Evolutionary conservation across 129 eudicot species (phyloP), one percentile per base, ranked within the genome.

Genomic region (Flaveria bidentis): DNA sequence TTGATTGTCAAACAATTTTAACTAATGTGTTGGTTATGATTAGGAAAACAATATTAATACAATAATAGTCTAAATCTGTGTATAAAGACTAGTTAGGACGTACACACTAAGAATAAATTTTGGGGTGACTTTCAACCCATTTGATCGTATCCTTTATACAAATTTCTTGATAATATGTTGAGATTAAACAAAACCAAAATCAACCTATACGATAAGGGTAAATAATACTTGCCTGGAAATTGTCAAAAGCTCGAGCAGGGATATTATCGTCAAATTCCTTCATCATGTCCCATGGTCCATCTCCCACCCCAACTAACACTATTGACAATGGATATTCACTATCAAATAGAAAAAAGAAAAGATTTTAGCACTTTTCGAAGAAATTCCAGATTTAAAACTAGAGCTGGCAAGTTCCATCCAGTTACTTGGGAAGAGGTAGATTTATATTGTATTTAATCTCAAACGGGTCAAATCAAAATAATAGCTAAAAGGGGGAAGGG

Each of bases 241-340:
- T 93, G 82, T 93, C 98, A 70, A 93, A 93, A 36, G 92, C 96
- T 74, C 97, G 96, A 78, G 96, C 83, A 73, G 98, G 98, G 44
- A 93, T 93, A 72, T 93, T 93, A 73, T 93, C 98, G 44, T 93
- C 98, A 72, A 93, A 93, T 74, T 93, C 97, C 77, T 80, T 91
- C 98, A 93, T 93, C 91, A 85, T 93, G 82, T 93, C 98, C 98
- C 98, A 93, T n/a, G 98, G 96, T 72, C 98, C 96, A 83, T 92
- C 98, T 71, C 98, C 98, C 74, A 90, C 98, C 73, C 98, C 98
- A 77, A 93, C 98, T 78, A 93, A 76, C 14, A 93, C 80, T 57
- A 93, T 93, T 56, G 98, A 93, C 71, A 93, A 86, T 0, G 98
- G 96, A 66, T 93, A 93, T 74, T 93, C 86, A 65, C 96, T 90